Conservation (phyloP, 2,329 filamentous ascomycete species). For the Arthrobotrys sinensis region DNA sequence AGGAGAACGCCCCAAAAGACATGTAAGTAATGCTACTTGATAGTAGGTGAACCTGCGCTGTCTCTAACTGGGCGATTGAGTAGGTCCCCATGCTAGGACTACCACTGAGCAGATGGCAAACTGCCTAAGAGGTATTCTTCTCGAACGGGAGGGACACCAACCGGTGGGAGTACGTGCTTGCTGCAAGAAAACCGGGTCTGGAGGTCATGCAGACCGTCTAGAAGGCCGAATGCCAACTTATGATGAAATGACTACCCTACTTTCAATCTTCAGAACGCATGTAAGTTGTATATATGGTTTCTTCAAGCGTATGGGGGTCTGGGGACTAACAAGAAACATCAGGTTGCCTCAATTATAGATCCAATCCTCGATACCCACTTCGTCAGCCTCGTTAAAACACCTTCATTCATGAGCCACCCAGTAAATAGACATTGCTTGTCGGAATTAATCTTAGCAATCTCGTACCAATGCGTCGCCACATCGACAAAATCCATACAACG, state of each 20-base stretch:
- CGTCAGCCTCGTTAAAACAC: conserved; percentile 49
- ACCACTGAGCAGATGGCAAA: conserved; percentile 55
- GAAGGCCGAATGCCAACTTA: conserved; percentile 49
- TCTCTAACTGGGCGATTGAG: not conserved
- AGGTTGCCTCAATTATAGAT: conserved; percentile 50
- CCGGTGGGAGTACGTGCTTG: conserved; percentile 21
- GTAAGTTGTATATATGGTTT: conserved; percentile 14
- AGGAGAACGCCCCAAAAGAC: conserved; percentile 37
- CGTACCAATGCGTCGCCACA: conserved; percentile 45
- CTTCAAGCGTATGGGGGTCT: not conserved
- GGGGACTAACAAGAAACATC: not conserved
- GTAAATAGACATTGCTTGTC: conserved; percentile 42
- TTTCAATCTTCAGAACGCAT: conserved; percentile 43
- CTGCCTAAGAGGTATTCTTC: conserved; percentile 41
- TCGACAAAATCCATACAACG: conserved; percentile 44
- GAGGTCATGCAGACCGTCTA: conserved; percentile 30
- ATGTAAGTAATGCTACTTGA: conserved; percentile 24
- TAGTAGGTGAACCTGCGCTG: not conserved
- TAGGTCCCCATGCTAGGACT: conserved; percentile 49
- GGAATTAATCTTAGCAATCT: conserved; percentile 47
- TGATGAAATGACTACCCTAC: conserved; percentile 40
- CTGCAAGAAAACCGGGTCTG: conserved; percentile 41
- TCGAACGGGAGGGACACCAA: conserved; percentile 34
- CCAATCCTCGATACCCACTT: conserved; percentile 49
- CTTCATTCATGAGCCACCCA: conserved; percentile 50